Evolutionary conservation across 2,329 filamentous ascomycete genomes (phyloP), one percentile per base, ranked within the genome.

Genomic region (Triangularia verruculosa): DNA sequence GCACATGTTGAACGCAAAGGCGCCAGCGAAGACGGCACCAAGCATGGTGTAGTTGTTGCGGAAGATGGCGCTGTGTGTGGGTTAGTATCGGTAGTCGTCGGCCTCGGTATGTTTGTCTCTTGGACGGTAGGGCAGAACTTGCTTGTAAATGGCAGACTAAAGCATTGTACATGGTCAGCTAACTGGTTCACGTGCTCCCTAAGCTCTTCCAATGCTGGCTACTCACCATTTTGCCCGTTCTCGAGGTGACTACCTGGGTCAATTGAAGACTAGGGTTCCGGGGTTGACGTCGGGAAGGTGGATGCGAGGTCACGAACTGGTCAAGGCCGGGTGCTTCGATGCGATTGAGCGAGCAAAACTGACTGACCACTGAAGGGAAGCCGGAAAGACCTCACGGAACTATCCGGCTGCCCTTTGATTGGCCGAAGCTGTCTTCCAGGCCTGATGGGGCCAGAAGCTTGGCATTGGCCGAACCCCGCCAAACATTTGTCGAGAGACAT

Each of bases 1-100:
- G 76, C 87, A 99, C 95, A 99, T 85, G 83, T 98, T 92, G 76
- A 96, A 93, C 69, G 85, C 91, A 76, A 99, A 99, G 70, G 93
- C 94, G 70, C 87, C 85, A 71, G 82, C 86, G 78, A 99, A 99
- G 76, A 99, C 91, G 69, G 88, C 85, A 70, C 87, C 89, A 73
- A 99, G 83, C 87, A 97, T 97, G 77, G 90, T 83, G 73, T 85
- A 89, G 84, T 99, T 99, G 77, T 86, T 89, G 79, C 90, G 89
- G 84, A 98, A 89, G 71, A 98, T 74, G 75, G 87, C 79, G 83
- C 95, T 98, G 79, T 70, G 24, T 15, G 20, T 58, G 25, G 15
- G 66, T 72, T 69, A 72, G 70, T 51, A 68, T 62, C 47, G 64
- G 13, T 54, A 22, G 52, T 20, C 47, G 54, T 24, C 39, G 13